Conservation (phyloP, 164 flowering plant species). For the Umbilicus rupestris region DNA sequence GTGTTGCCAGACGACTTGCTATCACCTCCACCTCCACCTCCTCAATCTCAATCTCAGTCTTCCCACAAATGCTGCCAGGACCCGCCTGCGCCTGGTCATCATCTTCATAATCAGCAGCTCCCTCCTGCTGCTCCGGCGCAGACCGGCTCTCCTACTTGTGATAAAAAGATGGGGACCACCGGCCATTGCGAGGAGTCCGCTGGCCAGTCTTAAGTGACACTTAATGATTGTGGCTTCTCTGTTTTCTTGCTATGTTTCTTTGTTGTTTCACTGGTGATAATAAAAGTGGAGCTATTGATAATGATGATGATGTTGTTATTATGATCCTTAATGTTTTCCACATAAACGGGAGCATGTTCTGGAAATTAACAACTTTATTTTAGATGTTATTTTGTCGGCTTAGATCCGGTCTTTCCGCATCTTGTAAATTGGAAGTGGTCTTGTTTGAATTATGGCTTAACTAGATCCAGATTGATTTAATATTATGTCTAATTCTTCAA, state of each 20-base stretch:
- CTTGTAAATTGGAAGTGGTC: too few relatives aligned
- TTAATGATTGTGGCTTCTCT: background rate
- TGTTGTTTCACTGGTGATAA: background rate
- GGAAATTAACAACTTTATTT: too few relatives aligned
- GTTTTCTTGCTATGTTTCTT: background rate
- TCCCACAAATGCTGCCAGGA: slow-evolving; percentile 5
- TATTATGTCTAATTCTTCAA: too few relatives aligned
- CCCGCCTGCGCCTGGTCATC: background rate
- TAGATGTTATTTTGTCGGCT: too few relatives aligned
- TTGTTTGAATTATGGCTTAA: too few relatives aligned
- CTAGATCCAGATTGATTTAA: too few relatives aligned
- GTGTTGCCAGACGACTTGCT: slow-evolving; percentile 22
- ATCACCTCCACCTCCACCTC: background rate
- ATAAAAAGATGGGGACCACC: background rate
- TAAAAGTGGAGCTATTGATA: background rate
- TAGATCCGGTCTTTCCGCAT: too few relatives aligned
- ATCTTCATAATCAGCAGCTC: slow-evolving; percentile 5
- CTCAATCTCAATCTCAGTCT: too few relatives aligned
- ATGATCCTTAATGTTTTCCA: too few relatives aligned
- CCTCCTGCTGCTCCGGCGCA: background rate
- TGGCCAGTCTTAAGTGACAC: background rate
- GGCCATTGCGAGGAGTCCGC: background rate
- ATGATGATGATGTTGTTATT: too few relatives aligned
- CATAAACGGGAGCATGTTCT: too few relatives aligned
- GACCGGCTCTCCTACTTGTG: background rate